Conservation (phyloP, 1,284 basidiomycete species). For the Coriolopsis trogii region DNA sequence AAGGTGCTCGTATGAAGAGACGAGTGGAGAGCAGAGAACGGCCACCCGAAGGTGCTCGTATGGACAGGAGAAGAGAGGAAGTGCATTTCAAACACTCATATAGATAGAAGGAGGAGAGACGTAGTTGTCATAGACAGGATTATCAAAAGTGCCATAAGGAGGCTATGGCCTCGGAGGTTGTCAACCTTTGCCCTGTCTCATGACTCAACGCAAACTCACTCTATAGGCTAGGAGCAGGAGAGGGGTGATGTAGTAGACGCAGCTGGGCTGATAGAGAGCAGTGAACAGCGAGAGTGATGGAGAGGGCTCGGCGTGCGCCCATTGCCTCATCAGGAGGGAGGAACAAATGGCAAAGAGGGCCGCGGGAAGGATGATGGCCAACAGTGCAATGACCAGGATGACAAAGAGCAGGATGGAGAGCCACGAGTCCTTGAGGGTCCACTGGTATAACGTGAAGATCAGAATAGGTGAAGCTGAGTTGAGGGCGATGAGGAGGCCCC, state of each 20-base stretch:
- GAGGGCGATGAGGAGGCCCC: slow-evolving; percentile 63
- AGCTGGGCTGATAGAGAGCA: slow-evolving; percentile 54
- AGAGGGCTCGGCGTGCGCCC: slow-evolving; percentile 10
- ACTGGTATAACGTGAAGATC: slow-evolving; percentile 85
- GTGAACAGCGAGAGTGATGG: slow-evolving; percentile 54
- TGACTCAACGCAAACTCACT: no score
- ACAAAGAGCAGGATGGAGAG: slow-evolving; percentile 72
- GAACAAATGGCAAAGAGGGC: slow-evolving; percentile 48
- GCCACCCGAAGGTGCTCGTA: no score
- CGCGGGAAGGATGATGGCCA: slow-evolving; percentile 49
- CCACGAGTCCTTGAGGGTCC: slow-evolving; percentile 87
- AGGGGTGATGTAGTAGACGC: slow-evolving; percentile 61
- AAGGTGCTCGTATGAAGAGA: no score
- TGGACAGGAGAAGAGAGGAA: no score
- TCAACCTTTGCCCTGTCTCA: no score
- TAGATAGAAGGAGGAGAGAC: no score
- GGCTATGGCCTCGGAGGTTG: no score
- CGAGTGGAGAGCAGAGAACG: no score
- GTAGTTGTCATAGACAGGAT: no score
- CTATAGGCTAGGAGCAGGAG: no score
- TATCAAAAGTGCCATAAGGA: no score
- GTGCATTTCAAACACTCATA: no score
- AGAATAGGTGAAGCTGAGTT: slow-evolving; percentile 69
- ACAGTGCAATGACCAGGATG: slow-evolving; percentile 61
- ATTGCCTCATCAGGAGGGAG: slow-evolving; percentile 32